Evolutionary conservation across 163 green algal species (phyloP), one percentile per base, ranked within the genome.

Genomic region (Prototheca cutis): DNA sequence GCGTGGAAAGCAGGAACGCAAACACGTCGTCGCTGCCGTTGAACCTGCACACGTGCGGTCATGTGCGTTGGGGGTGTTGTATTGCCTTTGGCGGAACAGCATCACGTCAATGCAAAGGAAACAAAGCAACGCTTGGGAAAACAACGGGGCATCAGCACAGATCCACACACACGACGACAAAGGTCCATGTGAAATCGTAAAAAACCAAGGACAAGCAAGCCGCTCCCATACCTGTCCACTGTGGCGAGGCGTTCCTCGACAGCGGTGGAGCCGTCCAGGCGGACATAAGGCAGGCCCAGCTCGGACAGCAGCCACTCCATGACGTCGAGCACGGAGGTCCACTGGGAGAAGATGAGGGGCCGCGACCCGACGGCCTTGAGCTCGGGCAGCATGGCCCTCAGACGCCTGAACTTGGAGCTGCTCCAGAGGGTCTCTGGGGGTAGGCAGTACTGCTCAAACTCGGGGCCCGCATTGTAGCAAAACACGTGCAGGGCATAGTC

Each of bases 281-380:
- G 74, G 27, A 88, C 68, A 67, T 86, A 96, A 1, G 59, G 66
- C 40, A 91, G 74, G 30, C 70, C 60, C 62, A 95, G 72, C 54
- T 86, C 56, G 28, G 80, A 68, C 56, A 88, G 71, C 25, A 86
- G 63, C 69, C 70, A 81, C 56, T 70, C 61, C 55, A 96, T 71
- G 36, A 97, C 75, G 71, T 96, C 88, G 52, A 98, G 74, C 68
- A 93, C 70, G 2, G 71, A 74, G 0, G 84, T 95, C 85, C 85
- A 95, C 65, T 95, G 87, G 62, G 74, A 87, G 79, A 95, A 95
- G 54, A 95, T 90, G 25, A 95, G 77, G 30, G 83, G 76, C 0
- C 84, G 67, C 39, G 66, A 80, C 29, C 82, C 80, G n/a, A 33
- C 48, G 25, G n/a, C 53, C 55, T 77, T 67, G 27, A 96, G 75